Evolutionary conservation across 441 rosid species (phyloP).

Genomic region (Populus tomentosa): DNA sequence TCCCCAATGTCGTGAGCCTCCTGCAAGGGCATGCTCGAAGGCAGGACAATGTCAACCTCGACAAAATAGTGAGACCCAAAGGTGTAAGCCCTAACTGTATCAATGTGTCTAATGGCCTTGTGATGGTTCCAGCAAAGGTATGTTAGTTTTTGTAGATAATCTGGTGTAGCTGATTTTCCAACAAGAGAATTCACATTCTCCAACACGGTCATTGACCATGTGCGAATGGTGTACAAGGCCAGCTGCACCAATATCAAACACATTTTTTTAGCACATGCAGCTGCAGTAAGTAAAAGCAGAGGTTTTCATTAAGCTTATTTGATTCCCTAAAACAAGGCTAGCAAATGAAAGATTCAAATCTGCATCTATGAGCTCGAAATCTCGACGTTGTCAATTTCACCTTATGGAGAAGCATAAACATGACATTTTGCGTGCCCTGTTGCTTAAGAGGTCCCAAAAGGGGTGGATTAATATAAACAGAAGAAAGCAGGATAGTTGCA

Average conservation of each 20-base stretch:
- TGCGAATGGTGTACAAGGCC: conserved; percentile 88
- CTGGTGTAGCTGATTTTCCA: conserved; percentile 82
- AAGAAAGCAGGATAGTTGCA: too few relatives aligned
- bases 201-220: conserved; percentile 91
- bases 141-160: conserved; percentile 77
- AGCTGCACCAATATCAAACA: conserved; percentile 41
- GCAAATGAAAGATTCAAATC: background rate
- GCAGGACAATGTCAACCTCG: conserved; percentile 90
- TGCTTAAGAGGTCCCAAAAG: background rate
- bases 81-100: conserved; percentile 90
- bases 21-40: conserved; percentile 77
- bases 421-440: background rate
- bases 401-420: too few relatives aligned
- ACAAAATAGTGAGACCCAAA: conserved; percentile 95
- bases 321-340: background rate
- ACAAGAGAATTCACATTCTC: conserved; percentile 90
- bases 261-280: background rate
- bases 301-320: background rate
- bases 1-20: conserved; percentile 93
- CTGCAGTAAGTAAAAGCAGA: too few relatives aligned
- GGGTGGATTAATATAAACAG: too few relatives aligned
- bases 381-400: background rate
- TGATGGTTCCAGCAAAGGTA: conserved; percentile 97
- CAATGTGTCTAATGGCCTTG: conserved; percentile 75
- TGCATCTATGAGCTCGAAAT: background rate